Conservation (phyloP, 2,329 filamentous ascomycete species). For the Venturia carpophila region DNA sequence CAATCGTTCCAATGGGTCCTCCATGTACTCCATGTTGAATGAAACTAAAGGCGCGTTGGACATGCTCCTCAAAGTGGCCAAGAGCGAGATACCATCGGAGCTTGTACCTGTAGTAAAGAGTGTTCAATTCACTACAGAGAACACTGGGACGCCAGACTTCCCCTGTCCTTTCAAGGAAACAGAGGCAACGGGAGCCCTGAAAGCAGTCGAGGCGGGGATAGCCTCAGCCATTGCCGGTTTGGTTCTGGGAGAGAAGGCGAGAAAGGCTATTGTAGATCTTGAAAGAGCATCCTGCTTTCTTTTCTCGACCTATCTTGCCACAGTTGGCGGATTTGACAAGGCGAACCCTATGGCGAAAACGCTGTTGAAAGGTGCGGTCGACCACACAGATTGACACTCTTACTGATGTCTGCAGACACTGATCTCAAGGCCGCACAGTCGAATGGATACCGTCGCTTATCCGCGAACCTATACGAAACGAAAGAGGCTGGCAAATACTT, state of each 20-base stretch:
- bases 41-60: slow-evolving; percentile 30
- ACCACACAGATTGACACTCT: slow-evolving; percentile 12
- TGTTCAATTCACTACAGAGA: slow-evolving; percentile 30
- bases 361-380: slow-evolving; percentile 34
- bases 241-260: slow-evolving; percentile 36
- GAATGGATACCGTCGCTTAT: slow-evolving; percentile 61
- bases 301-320: slow-evolving; percentile 52
- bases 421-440: slow-evolving; percentile 65
- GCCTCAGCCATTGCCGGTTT: slow-evolving; percentile 53
- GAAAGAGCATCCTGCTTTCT: slow-evolving; percentile 49
- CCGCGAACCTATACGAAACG: slow-evolving; percentile 64
- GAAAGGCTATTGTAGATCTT: slow-evolving; percentile 45
- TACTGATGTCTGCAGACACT: slow-evolving; percentile 49
- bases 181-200: slow-evolving; percentile 48
- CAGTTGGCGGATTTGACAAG: slow-evolving; percentile 44
- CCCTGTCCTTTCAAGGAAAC: slow-evolving; percentile 45
- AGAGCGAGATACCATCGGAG: slow-evolving; percentile 31
- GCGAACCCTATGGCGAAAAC: slow-evolving; percentile 38
- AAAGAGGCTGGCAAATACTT: slow-evolving; percentile 60
- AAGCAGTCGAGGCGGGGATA: slow-evolving; percentile 53
- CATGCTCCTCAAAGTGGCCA: slow-evolving; percentile 28
- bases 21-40: slow-evolving; percentile 27
- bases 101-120: slow-evolving; percentile 27
- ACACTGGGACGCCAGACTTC: slow-evolving; percentile 34
- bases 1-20: slow-evolving; percentile 19